Conservation (phyloP, 805 yeast species). For the Kluyveromyces aestuarii region DNA sequence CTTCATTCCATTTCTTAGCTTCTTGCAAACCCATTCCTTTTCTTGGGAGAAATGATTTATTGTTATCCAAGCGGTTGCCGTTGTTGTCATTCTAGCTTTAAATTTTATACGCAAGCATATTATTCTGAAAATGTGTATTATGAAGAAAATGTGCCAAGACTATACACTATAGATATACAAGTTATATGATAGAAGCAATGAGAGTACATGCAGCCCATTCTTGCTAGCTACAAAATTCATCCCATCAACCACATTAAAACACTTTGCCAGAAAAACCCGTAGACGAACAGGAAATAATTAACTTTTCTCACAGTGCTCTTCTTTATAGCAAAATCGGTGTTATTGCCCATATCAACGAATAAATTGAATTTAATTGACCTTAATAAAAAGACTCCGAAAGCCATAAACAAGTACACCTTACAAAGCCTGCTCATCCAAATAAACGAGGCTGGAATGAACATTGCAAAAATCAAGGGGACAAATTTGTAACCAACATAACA, state of each 20-base stretch:
- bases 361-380: slow-evolving; percentile 40
- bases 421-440: slow-evolving; percentile 35
- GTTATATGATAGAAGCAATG: background rate
- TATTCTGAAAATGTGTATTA: no score
- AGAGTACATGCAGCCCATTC: background rate
- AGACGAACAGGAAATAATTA: slow-evolving; percentile 77
- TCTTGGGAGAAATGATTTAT: background rate
- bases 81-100: background rate
- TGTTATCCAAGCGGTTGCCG: no score
- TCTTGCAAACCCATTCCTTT: slow-evolving; percentile 5
- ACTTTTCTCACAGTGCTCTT: slow-evolving; percentile 67
- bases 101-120: background rate
- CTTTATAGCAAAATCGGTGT: slow-evolving; percentile 40
- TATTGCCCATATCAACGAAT: slow-evolving; percentile 37
- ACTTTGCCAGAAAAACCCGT: slow-evolving; percentile 75
- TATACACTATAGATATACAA: background rate
- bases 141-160: background rate
- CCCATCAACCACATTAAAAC: slow-evolving; percentile 64
- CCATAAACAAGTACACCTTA: slow-evolving; percentile 40
- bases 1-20: slow-evolving; percentile 4
- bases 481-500: slow-evolving; percentile 93
- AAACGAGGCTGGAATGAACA: slow-evolving; percentile 42
- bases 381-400: slow-evolving; percentile 59
- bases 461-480: slow-evolving; percentile 59
- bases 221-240: slow-evolving; percentile 4